Conservation (phyloP, 495 filamentous ascomycete species). For the Parachaetomium inaequale region DNA sequence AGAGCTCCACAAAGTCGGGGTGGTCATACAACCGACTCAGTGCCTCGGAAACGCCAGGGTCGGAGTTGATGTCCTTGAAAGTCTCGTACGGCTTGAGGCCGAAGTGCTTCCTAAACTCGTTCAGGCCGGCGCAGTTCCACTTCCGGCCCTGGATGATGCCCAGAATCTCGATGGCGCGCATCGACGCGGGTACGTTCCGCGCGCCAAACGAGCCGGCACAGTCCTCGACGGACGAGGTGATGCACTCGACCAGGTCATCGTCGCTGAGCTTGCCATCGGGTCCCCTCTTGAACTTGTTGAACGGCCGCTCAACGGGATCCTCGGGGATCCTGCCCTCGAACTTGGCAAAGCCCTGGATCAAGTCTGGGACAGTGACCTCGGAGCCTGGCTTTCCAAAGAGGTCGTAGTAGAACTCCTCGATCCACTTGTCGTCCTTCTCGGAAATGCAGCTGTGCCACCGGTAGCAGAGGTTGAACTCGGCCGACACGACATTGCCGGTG, state of each 20-base stretch:
- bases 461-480: conserved; percentile 68
- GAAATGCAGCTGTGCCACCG: conserved; percentile 79
- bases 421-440: conserved; percentile 69
- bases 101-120: conserved; percentile 84
- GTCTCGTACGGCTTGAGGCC: conserved; percentile 67
- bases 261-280: conserved; percentile 60
- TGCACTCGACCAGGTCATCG: conserved; percentile 64
- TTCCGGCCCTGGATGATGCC: conserved; percentile 79
- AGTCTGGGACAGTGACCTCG: conserved; percentile 52
- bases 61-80: conserved; percentile 82
- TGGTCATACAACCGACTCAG: conserved; percentile 74
- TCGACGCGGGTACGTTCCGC: conserved; percentile 66
- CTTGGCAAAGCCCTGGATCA: conserved; percentile 55
- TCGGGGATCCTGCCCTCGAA: conserved; percentile 56
- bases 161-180: conserved; percentile 75
- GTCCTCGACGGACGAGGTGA: conserved; percentile 63
- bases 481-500: conserved; percentile 70
- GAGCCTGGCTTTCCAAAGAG: conserved; percentile 60
- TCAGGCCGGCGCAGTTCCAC: conserved; percentile 80
- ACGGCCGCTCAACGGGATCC: conserved; percentile 62
- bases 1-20: conserved; percentile 69
- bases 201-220: conserved; percentile 63
- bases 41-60: conserved; percentile 67
- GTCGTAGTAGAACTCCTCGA: conserved; percentile 58
- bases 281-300: conserved; percentile 59